phyloP scores from a whole-genome alignment of 2,329 filamentous ascomycete species.

The Aspergillus amoenus region DNA sequence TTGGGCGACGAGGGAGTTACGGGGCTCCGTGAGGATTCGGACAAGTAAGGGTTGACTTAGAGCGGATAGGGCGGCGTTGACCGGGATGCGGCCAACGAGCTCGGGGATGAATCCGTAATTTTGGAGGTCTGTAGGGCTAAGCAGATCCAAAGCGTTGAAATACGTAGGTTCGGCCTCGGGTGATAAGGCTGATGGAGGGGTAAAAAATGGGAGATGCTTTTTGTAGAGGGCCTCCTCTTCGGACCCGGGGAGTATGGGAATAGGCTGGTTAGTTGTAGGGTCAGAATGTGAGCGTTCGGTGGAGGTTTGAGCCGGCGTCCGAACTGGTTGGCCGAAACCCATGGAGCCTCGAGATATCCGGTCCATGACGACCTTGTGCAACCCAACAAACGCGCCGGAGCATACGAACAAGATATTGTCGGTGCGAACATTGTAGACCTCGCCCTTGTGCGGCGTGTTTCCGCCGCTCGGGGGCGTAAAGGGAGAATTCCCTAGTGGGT shows the following conservation, averaged over 20 bases:
- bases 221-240: constrained; percentile 62
- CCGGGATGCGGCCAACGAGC: constrained; percentile 91
- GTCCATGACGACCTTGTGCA: constrained; percentile 83
- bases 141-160: constrained; percentile 66
- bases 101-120: constrained; percentile 90
- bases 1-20: constrained; percentile 83
- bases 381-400: constrained; percentile 88
- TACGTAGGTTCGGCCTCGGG: constrained; percentile 45
- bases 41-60: constrained; percentile 69
- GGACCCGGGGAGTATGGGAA: constrained; percentile 59
- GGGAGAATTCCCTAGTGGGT: constrained; percentile 32
- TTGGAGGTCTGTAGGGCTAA: constrained; percentile 74
- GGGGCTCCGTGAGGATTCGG: constrained; percentile 87
- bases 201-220: constrained; percentile 60
- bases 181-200: constrained; percentile 52
- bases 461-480: constrained; percentile 30
- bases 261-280: constrained; percentile 37
- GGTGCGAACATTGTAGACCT: constrained; percentile 75
- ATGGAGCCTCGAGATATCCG: constrained; percentile 85
- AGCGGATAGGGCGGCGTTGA: constrained; percentile 80
- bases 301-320: constrained; percentile 44
- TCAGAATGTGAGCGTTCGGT: constrained; percentile 24
- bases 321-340: constrained; percentile 84
- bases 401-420: constrained; percentile 98
- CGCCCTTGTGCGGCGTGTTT: constrained; percentile 50